Base-by-base conservation (phyloP, 2,329 filamentous ascomycete genomes). In the Neocatenulostroma microsporum region DNA sequence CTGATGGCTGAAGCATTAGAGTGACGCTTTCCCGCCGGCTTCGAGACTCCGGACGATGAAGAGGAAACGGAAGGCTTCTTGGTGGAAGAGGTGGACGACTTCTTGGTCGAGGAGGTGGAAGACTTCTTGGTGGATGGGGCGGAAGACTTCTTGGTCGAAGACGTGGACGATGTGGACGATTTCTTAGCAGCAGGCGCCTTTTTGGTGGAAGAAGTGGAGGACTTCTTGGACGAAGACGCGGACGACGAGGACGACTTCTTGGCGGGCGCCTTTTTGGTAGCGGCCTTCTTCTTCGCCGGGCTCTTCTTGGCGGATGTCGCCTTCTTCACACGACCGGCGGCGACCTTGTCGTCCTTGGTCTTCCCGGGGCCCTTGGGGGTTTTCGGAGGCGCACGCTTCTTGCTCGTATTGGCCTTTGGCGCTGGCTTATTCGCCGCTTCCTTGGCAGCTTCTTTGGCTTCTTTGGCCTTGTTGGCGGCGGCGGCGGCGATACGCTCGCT, bases 241-340 rank as follows among this genome's bases (percentile, higher is more conserved):
- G 27, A 9, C 15, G 8, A 8, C 9, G 10, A 10, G 11, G 35
- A 20, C 10, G 33, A 37, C 14, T 36, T 41, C 25, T 18, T 35
- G 4, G 34, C 24, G 5, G 34, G 21, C 20, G 33, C 23, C 37
- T 39, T 40, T 32, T 49, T 48, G 3, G 35, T 14, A 3, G 37
- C 30, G 21, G 39, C 37, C 15, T 36, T 38, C 14, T 42, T 43
- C 30, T n/a, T n/a, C n/a, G n/a, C n/a, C n/a, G n/a, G n/a, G n/a
- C n/a, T 21, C 37, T 39, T 40, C 34, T 49, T 48, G 3, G 35
- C 14, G 3, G 37, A 30, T 19, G 39, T 36, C 15, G 35, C 36
- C 14, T 42, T 43, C 30, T 31, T 41, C 6, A 37, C 34, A 17
- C 34, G 34, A 12, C 34, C 34, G 12, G 27, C 6, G 9, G 34